Conservation (phyloP, 2,329 filamentous ascomycete species). For the Paradendryphiella salina region DNA sequence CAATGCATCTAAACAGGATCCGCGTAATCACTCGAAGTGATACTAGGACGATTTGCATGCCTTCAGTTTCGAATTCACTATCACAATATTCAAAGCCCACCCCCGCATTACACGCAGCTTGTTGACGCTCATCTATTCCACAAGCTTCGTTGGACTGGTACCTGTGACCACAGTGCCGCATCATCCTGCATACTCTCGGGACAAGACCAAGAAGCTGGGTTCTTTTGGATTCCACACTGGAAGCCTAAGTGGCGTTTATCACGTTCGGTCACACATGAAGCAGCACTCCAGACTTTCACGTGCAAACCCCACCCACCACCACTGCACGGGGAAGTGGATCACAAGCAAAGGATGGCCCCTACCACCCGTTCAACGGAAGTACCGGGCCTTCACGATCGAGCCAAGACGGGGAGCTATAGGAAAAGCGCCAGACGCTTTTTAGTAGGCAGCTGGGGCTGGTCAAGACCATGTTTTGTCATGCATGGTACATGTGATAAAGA, state of each 20-base stretch:
- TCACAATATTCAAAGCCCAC: too few species aligned
- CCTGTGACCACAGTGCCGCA: too few species aligned
- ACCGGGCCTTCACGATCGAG: slow-evolving; percentile 2
- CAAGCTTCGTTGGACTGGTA: not conserved
- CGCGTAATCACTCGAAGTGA: not conserved
- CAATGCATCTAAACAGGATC: slow-evolving; percentile 1
- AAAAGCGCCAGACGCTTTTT: not conserved
- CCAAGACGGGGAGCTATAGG: not conserved
- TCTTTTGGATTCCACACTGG: too few species aligned
- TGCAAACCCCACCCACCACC: slow-evolving; percentile 17
- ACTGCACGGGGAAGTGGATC: slow-evolving; percentile 15
- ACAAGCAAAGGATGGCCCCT: slow-evolving; percentile 22
- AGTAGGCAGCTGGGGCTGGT: not conserved
- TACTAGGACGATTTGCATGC: not conserved
- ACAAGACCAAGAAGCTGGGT: too few species aligned
- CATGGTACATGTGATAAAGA: not conserved
- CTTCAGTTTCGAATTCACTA: too few species aligned
- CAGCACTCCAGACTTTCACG: slow-evolving; percentile 31
- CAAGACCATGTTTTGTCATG: not conserved
- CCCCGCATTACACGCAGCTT: too few species aligned
- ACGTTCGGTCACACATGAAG: not conserved
- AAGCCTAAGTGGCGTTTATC: too few species aligned
- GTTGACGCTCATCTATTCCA: not conserved
- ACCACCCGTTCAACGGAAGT: slow-evolving; percentile 10
- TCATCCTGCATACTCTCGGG: too few species aligned